These are phyloP conservation scores for Fusarium solani-melongenae DNA, from an alignment of 2,329 filamentous ascomycete species.

Conservation along the genomic window DNA sequence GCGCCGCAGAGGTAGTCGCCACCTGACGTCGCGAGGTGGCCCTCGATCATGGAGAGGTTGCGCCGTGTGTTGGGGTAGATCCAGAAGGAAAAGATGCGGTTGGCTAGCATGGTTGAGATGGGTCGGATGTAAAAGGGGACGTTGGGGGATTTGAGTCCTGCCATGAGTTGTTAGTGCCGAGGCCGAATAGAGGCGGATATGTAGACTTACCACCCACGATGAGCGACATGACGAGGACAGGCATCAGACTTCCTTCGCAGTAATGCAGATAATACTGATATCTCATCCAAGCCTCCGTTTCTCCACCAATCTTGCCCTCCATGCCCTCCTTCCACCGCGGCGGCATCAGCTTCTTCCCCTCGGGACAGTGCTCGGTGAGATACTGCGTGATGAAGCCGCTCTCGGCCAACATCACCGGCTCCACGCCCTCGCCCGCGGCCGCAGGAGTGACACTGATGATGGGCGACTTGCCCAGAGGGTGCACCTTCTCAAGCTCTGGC, in stretches of 20 bases:
- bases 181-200: not conserved
- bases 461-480: constrained; percentile 89
- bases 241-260: constrained; percentile 85
- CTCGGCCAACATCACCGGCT: constrained; percentile 78
- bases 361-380: constrained; percentile 72
- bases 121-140: constrained; percentile 66
- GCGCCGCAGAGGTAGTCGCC: constrained; percentile 61
- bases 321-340: constrained; percentile 66
- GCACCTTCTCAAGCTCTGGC: constrained; percentile 78
- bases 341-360: constrained; percentile 61
- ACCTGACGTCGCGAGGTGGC: constrained; percentile 59
- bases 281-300: constrained; percentile 70
- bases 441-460: constrained; percentile 72
- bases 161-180: not conserved
- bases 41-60: constrained; percentile 62
- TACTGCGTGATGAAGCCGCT: constrained; percentile 86
- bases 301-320: constrained; percentile 67
- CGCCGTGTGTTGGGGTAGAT: constrained; percentile 60
- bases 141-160: constrained; percentile 56
- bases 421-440: constrained; percentile 40
- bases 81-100: constrained; percentile 53
- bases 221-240: constrained; percentile 71
- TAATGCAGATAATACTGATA: constrained; percentile 83
- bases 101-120: constrained; percentile 59
- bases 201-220: constrained; percentile 62